Conservation (phyloP, 805 yeast genomes). For the Suhomyces xylopsoci region DNA sequence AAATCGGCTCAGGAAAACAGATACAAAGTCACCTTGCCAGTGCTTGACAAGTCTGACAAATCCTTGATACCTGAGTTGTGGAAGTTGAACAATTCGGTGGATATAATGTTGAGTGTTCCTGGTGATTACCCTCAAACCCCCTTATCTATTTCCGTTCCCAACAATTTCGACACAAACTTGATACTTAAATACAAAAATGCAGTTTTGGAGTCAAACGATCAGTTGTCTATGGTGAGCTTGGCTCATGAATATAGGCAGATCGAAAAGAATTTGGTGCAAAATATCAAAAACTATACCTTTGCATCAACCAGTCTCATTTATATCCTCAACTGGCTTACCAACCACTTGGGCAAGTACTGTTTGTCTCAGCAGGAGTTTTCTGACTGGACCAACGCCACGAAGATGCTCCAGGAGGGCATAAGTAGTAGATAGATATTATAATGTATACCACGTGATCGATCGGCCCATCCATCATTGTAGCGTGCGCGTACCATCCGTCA, state of each 20-base stretch:
- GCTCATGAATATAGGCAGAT: constrained; percentile 20
- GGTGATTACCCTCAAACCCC: constrained; percentile 28
- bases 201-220: constrained; percentile 7
- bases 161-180: constrained; percentile 29
- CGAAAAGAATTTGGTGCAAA: constrained; percentile 27
- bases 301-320: constrained; percentile 18
- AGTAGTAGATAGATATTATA: not conserved
- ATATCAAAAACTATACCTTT: constrained; percentile 18
- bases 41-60: constrained; percentile 7
- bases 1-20: constrained; percentile 19
- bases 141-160: constrained; percentile 22
- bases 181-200: constrained; percentile 20
- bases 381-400: constrained; percentile 1
- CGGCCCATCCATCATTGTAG: not conserved
- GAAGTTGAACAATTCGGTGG: constrained; percentile 23
- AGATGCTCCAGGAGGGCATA: not conserved
- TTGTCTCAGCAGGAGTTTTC: not conserved
- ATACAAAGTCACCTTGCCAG: constrained; percentile 33
- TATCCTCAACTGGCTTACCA: constrained; percentile 30
- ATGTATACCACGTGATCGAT: not conserved
- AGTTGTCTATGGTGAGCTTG: constrained; percentile 13
- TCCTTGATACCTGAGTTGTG: constrained; percentile 27
- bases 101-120: constrained; percentile 33
- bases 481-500: not conserved
- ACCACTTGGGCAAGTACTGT: constrained; percentile 23